A percentile compares a stretch with the other conserved stretches of the same genome.
phyloP scores from a whole-genome alignment of 164 flowering plant species.

The Platanus orientalis region DNA sequence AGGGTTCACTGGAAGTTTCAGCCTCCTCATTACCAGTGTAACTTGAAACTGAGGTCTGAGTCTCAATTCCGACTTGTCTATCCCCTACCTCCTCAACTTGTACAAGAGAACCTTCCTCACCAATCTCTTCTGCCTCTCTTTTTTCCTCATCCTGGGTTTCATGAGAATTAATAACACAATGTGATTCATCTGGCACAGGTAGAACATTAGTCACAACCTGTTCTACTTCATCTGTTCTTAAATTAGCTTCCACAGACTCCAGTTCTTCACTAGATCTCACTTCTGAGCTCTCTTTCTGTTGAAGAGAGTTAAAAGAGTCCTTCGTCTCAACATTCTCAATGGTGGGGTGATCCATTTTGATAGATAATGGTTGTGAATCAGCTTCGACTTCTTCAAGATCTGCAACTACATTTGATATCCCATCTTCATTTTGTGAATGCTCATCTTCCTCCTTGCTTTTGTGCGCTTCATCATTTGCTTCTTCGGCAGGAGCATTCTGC shows the following conservation, averaged over 20 bases:
- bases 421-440: constrained; percentile 22
- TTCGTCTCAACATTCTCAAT: constrained; percentile 23
- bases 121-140: constrained; percentile 23
- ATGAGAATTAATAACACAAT: constrained; percentile 15
- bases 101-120: constrained; percentile 21
- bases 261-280: constrained; percentile 23
- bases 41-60: constrained; percentile 27
- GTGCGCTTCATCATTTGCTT: constrained; percentile 29
- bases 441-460: constrained; percentile 20
- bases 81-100: constrained; percentile 25
- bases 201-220: constrained; percentile 17
- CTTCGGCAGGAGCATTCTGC: constrained; percentile 19
- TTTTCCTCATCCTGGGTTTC: constrained; percentile 28
- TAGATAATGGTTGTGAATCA: constrained; percentile 17
- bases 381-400: constrained; percentile 26
- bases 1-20: constrained; percentile 27
- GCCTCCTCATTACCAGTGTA: constrained; percentile 19
- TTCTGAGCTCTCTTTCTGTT: constrained; percentile 27
- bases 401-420: constrained; percentile 1
- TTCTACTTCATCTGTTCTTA: constrained; percentile 19
- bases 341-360: constrained; percentile 23
- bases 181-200: constrained; percentile 21
- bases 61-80: constrained; percentile 20
- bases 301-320: constrained; percentile 17
- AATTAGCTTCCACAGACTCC: constrained; percentile 26